Percentiles rank a stretch among this genome's conserved stretches.
These are phyloP conservation scores for Cladobotryum protrusum DNA, from an alignment of 2,329 filamentous ascomycete genomes.

Conservation along the genomic window DNA sequence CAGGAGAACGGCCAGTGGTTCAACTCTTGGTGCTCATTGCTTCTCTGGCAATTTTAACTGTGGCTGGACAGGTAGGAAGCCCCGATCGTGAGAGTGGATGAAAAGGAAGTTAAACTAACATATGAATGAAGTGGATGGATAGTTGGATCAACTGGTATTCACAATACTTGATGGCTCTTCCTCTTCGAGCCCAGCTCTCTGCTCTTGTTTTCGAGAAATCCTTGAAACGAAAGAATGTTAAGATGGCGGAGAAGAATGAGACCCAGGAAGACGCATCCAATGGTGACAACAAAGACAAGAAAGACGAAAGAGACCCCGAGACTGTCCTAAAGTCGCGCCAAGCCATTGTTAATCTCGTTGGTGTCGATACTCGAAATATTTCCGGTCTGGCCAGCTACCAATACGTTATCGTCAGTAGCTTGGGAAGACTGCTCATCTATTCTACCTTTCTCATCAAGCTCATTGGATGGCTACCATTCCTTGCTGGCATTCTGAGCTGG, in stretches of 20 bases:
- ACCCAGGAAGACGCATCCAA: constrained; percentile 23
- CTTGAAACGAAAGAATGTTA: constrained; percentile 70
- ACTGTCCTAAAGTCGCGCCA: constrained; percentile 48
- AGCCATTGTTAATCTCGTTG: constrained; percentile 69
- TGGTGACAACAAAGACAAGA: constrained; percentile 14
- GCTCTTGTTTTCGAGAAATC: constrained; percentile 71
- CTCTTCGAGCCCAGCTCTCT: constrained; percentile 63
- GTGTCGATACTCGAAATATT: constrained; percentile 66
- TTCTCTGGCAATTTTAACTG: constrained; percentile 53
- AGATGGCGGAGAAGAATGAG: constrained; percentile 47
- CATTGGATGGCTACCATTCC: constrained; percentile 64
- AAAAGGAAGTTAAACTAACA: not conserved
- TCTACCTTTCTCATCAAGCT: constrained; percentile 61
- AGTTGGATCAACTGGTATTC: constrained; percentile 62
- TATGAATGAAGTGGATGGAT: constrained; percentile 46
- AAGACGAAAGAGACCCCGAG: constrained; percentile 5
- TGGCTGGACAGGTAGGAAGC: constrained; percentile 40
- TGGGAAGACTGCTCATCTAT: constrained; percentile 59
- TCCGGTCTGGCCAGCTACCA: constrained; percentile 63
- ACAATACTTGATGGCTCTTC: constrained; percentile 56
- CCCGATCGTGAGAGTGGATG: constrained; percentile 6
- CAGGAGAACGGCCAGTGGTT: constrained; percentile 38
- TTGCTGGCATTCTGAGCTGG: constrained; percentile 60
- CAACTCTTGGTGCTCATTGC: constrained; percentile 64
- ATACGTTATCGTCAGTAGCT: constrained; percentile 55